Evolutionary conservation across 2,329 filamentous ascomycete genomes (phyloP).

Genomic region (Talaromyces atroroseus): DNA sequence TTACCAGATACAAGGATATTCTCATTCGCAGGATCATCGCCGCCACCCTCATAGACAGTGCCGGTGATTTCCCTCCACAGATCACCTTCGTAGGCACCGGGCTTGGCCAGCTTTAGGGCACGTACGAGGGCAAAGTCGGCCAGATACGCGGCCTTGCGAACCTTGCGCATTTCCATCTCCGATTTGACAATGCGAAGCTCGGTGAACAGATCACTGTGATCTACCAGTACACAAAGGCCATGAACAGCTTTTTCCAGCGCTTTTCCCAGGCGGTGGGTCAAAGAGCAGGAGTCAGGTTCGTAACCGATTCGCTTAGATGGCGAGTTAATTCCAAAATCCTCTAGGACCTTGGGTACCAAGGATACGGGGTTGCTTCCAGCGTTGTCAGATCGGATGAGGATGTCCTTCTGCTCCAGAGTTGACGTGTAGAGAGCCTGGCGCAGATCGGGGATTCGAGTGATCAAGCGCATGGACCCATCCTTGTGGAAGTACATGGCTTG

Average conservation of each 20-base stretch:
- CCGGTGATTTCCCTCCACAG: conserved; percentile 30
- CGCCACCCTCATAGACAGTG: conserved; percentile 32
- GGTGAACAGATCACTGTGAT: conserved; percentile 26
- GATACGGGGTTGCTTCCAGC: conserved; percentile 26
- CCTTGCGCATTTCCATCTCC: conserved; percentile 21
- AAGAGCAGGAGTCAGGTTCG: conserved; percentile 33
- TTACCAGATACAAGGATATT: conserved; percentile 32
- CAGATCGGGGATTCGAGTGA: conserved; percentile 25
- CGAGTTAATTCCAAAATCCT: conserved; percentile 26
- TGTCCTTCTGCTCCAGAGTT: conserved; percentile 24
- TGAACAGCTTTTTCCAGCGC: conserved; percentile 26
- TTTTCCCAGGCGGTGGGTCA: conserved; percentile 31
- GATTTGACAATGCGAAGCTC: conserved; percentile 31
- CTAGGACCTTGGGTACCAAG: conserved; percentile 24
- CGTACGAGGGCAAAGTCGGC: conserved; percentile 31
- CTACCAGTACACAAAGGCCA: conserved; percentile 24
- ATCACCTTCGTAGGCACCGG: conserved; percentile 32
- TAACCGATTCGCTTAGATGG: conserved; percentile 26
- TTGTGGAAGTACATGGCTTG: conserved; percentile 34
- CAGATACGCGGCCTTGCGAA: conserved; percentile 31
- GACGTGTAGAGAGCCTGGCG: conserved; percentile 32
- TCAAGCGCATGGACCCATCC: conserved; percentile 28
- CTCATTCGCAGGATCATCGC: conserved; percentile 32
- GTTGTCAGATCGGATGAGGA: conserved; percentile 27
- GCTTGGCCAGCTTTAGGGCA: conserved; percentile 30